Evolutionary conservation across 192 early-diverging fungal genomes (phyloP).

Genomic region (Diversispora epigaea): DNA sequence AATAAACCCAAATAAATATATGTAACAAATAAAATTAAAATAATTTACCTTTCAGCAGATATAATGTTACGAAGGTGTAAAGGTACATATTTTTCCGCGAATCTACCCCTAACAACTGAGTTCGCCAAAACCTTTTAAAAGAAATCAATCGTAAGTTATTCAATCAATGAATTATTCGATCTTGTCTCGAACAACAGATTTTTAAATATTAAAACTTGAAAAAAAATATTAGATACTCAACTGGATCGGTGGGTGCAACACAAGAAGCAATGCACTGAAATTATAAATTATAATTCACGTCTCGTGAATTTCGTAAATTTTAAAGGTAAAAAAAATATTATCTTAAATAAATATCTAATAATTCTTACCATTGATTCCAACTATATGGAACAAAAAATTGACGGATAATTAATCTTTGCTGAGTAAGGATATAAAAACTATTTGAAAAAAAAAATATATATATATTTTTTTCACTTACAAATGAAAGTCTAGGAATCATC

Average conservation of each 20-base stretch:
- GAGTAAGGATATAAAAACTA: too few relatives aligned
- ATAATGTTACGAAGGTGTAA: constrained; percentile 65
- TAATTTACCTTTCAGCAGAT: constrained; percentile 56
- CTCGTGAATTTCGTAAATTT: too few relatives aligned
- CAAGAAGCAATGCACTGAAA: constrained; percentile 63
- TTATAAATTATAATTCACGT: too few relatives aligned
- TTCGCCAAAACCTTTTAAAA: constrained; percentile 66
- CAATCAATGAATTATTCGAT: not conserved
- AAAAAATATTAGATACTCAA: constrained; percentile 39
- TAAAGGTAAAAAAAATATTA: too few relatives aligned
- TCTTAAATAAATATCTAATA: too few relatives aligned
- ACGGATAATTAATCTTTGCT: too few relatives aligned
- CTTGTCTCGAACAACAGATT: not conserved
- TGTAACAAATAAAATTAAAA: too few relatives aligned
- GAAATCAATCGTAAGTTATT: not conserved
- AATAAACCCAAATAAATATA: not conserved
- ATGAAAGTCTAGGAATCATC: constrained; percentile 47
- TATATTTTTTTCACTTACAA: constrained; percentile 41
- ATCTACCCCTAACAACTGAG: constrained; percentile 86
- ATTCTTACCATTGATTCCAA: constrained; percentile 60
- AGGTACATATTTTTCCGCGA: constrained; percentile 85
- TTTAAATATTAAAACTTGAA: not conserved
- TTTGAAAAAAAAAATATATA: not conserved
- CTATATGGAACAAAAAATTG: constrained; percentile 36
- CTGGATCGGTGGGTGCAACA: constrained; percentile 89